Evolutionary conservation across 768 basidiomycete species (phyloP).

Genomic region (Lyophyllum decastes): DNA sequence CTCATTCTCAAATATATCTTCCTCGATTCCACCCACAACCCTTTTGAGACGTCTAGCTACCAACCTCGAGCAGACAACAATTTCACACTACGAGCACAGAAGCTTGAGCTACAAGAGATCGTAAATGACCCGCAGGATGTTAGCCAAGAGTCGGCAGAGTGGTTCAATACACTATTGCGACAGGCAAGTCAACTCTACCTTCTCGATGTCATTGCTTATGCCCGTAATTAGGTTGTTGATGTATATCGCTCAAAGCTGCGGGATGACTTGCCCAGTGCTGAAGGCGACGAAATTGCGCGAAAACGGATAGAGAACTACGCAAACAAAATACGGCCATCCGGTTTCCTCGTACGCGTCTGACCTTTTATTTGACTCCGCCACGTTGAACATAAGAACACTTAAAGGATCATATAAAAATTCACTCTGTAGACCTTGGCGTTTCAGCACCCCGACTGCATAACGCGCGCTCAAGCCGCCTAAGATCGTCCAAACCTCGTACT

Average conservation of each 20-base stretch:
- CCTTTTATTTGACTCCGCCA: constrained; percentile 1
- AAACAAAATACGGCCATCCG: constrained; percentile 72
- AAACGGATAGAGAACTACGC: constrained; percentile 78
- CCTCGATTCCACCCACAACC: constrained; percentile 72
- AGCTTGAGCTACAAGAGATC: constrained; percentile 19
- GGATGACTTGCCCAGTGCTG: constrained; percentile 63
- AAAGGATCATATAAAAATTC: constrained; percentile 39
- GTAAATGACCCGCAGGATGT: constrained; percentile 26
- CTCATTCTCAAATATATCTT: constrained; percentile 95
- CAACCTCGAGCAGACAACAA: constrained; percentile 59
- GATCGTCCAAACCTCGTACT: constrained; percentile 21
- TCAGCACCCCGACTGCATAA: constrained; percentile 79
- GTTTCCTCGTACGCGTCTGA: constrained; percentile 61
- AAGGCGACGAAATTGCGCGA: constrained; percentile 85
- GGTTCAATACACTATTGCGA: constrained; percentile 85
- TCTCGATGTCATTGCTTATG: not conserved
- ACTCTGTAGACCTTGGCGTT: constrained; percentile 79
- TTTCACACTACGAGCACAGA: constrained; percentile 39
- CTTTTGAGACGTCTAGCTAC: constrained; percentile 57
- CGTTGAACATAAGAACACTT: not conserved
- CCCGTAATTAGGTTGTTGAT: constrained; percentile 52
- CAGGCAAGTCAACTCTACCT: constrained; percentile 51
- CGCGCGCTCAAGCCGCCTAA: constrained; percentile 53
- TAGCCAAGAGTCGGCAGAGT: constrained; percentile 75
- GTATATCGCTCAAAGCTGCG: constrained; percentile 79